phyloP scores from a whole-genome alignment of 495 filamentous ascomycete genomes.

The Pyrenopolyporus hunteri region DNA sequence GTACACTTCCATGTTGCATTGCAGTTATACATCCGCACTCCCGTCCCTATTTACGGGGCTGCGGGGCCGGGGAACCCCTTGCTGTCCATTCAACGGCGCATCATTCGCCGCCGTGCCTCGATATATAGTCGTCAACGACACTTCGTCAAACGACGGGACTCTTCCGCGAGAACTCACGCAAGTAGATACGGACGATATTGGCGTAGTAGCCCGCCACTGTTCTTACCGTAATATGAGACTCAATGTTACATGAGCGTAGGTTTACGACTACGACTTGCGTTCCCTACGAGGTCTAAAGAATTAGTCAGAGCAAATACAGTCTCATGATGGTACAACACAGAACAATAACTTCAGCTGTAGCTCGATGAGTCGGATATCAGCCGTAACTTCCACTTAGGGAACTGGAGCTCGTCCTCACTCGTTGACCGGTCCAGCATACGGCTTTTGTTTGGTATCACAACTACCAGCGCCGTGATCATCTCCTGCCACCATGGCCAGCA shows the following conservation, averaged over 20 bases:
- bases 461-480: slow-evolving; percentile 13
- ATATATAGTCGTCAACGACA: slow-evolving; percentile 9
- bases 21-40: neutral
- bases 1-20: slow-evolving; percentile 8
- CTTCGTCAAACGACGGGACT: slow-evolving; percentile 7
- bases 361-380: slow-evolving; percentile 18
- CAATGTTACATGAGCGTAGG: slow-evolving; percentile 14
- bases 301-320: slow-evolving; percentile 13
- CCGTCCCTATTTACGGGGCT: slow-evolving; percentile 20
- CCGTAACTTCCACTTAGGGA: slow-evolving; percentile 26
- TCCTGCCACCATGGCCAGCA: slow-evolving; percentile 20
- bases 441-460: slow-evolving; percentile 31
- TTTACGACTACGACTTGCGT: neutral
- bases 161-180: slow-evolving; percentile 3
- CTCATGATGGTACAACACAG: slow-evolving; percentile 6
- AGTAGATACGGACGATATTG: neutral
- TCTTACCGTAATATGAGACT: neutral
- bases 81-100: slow-evolving; percentile 4
- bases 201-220: neutral
- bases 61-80: slow-evolving; percentile 12
- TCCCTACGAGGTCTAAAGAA: slow-evolving; percentile 1
- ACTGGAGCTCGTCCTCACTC: slow-evolving; percentile 18
- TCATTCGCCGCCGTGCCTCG: slow-evolving; percentile 16
- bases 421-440: neutral
- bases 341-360: slow-evolving; percentile 2